Conservation (phyloP, 2,329 filamentous ascomycete genomes). For the Diaporthe citriasiana region DNA sequence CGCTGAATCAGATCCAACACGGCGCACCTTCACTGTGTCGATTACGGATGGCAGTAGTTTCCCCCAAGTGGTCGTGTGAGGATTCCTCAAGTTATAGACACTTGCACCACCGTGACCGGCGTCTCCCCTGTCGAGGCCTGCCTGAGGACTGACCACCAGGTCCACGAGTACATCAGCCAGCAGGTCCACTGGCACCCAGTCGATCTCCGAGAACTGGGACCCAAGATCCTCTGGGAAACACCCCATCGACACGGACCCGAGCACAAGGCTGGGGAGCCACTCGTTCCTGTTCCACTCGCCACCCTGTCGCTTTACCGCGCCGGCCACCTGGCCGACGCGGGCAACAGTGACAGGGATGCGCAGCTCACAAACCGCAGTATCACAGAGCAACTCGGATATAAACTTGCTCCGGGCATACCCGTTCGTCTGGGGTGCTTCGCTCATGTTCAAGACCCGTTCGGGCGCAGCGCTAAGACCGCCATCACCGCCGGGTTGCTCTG, state of each 20-base stretch:
- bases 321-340: background rate
- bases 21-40: too few species aligned
- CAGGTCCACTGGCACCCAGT: conserved; percentile 13
- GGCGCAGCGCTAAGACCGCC: too few species aligned
- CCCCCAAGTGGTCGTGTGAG: too few species aligned
- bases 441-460: background rate
- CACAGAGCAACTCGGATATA: background rate
- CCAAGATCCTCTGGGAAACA: background rate
- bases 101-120: background rate
- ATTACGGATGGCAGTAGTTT: too few species aligned
- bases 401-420: background rate
- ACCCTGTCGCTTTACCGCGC: background rate
- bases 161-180: conserved; percentile 5
- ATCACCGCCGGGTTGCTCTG: too few species aligned
- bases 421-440: background rate
- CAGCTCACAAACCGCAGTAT: background rate
- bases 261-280: background rate
- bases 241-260: background rate
- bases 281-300: background rate
- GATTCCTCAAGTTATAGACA: conserved; percentile 8
- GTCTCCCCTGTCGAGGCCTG: background rate
- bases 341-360: background rate
- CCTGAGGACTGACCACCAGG: background rate
- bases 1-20: too few species aligned
- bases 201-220: background rate